Evolutionary conservation across 805 yeast species (phyloP).

Genomic region (Suhomyces sp.): DNA sequence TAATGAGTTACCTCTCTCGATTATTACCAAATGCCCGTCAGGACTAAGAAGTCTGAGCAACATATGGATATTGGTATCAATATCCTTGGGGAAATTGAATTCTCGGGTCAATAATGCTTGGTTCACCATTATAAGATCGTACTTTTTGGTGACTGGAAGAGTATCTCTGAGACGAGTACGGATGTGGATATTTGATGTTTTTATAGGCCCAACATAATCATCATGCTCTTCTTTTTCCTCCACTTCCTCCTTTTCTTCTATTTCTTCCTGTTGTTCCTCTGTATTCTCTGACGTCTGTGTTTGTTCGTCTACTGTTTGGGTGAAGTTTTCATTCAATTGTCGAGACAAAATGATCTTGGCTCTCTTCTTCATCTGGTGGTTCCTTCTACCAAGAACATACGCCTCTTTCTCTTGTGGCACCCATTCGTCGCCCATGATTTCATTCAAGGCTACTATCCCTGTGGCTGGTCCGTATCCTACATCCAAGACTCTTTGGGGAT

Average conservation of each 20-base stretch:
- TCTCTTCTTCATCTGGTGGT: conserved; percentile 66
- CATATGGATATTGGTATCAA: conserved; percentile 63
- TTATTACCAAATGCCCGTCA: conserved; percentile 70
- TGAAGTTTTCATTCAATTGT: conserved; percentile 49
- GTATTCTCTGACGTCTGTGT: conserved; percentile 2
- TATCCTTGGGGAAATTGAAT: conserved; percentile 64
- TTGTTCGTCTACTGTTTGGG: conserved; percentile 8
- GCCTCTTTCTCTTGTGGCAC: conserved; percentile 64
- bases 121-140: conserved; percentile 79
- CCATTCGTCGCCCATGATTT: conserved; percentile 66
- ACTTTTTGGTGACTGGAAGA: conserved; percentile 52
- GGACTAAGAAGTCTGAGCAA: conserved; percentile 66
- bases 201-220: conserved; percentile 45
- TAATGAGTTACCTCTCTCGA: conserved; percentile 86
- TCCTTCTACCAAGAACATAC: conserved; percentile 60
- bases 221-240: conserved; percentile 10
- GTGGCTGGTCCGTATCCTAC: conserved; percentile 91
- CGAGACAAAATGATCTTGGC: conserved; percentile 76
- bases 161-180: conserved; percentile 54
- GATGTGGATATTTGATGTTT: conserved; percentile 52
- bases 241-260: conserved; percentile 7
- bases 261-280: conserved; percentile 13
- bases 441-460: conserved; percentile 85
- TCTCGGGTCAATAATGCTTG: conserved; percentile 68
- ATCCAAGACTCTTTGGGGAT: conserved; percentile 68